phyloP scores from a whole-genome alignment of 805 yeast genomes.

The Lipomyces spencermartinsiae region DNA sequence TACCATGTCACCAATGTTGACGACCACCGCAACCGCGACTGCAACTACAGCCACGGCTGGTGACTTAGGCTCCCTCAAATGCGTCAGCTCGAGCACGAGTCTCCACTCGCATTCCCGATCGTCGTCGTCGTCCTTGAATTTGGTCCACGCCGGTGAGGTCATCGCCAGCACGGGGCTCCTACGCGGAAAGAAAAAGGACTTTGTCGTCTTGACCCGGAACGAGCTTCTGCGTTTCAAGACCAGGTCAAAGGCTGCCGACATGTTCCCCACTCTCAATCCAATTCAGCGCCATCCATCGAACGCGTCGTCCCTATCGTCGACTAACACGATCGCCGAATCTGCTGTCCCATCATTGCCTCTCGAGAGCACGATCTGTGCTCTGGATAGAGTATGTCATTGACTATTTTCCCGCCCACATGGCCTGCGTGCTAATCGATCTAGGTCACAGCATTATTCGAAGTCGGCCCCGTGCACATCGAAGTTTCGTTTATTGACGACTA shows the following conservation, averaged over 20 bases:
- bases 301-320: conserved; percentile 16
- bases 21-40: background rate
- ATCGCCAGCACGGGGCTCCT: conserved; percentile 36
- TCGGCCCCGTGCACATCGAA: conserved; percentile 24
- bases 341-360: background rate
- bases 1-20: conserved; percentile 9
- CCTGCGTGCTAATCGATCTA: background rate
- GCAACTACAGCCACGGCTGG: background rate
- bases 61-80: background rate
- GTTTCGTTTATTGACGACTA: conserved; percentile 26
- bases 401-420: background rate
- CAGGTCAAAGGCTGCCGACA: conserved; percentile 35
- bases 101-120: background rate
- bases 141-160: conserved; percentile 39
- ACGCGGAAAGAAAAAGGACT: conserved; percentile 39
- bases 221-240: conserved; percentile 38
- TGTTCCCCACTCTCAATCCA: conserved; percentile 27
- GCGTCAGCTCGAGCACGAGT: background rate
- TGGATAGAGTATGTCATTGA: conserved; percentile 21
- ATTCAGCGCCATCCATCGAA: conserved; percentile 21
- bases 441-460: conserved; percentile 29
- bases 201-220: conserved; percentile 35
- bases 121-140: conserved; percentile 1
- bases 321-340: conserved; percentile 14
- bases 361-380: conserved; percentile 25